Evolutionary conservation across 768 basidiomycete species (phyloP), one percentile per base, ranked within the genome.

Genomic region (Rhodotorula paludigena): DNA sequence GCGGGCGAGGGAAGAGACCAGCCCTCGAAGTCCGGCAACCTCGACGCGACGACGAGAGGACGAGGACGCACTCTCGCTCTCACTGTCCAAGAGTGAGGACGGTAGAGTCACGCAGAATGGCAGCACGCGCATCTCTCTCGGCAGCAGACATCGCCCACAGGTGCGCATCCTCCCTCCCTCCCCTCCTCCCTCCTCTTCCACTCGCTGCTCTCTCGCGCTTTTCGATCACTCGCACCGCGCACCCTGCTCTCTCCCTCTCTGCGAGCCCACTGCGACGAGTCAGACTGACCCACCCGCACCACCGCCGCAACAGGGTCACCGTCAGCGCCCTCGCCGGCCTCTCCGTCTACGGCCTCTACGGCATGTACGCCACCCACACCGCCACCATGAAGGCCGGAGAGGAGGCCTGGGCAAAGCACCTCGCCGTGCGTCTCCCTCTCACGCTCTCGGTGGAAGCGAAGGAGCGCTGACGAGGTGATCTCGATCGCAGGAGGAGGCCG

Each of bases 111-210:
- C 11, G 1, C 10, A 60, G 16, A 0, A 70, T 70, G 64, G 59
- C 69, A 16, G 36, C 61, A 1, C 38, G 38, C 28, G 51, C 41
- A 32, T 35, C 60, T 23, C 44, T 70, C 41, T 21, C 36, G 11
- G 21, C 63, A 32, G 69, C 69, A 33, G 69, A 70, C 52, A 66
- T 70, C 47, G 68, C 68, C 15, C 68, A 70, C 56, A 23, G 68
- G 56, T 60, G 12, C 54, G 39, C 47, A 32, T 25, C 38, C 11
- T 35, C 32, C 41, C 30, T n/a, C 30, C 25, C 14, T 44, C 15
- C n/a, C 23, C 36, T 25, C 3, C 51, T 35, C 25, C 23, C 54
- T 39, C 41, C 14, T 30, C 35, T 45, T 45, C 25, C n/a, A n/a
- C n/a, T n/a, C n/a, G n/a, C 21, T 42, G 41, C 28, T 21, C 54